Conservation (phyloP, 257 asterid species). For the Solanum chaucha region DNA sequence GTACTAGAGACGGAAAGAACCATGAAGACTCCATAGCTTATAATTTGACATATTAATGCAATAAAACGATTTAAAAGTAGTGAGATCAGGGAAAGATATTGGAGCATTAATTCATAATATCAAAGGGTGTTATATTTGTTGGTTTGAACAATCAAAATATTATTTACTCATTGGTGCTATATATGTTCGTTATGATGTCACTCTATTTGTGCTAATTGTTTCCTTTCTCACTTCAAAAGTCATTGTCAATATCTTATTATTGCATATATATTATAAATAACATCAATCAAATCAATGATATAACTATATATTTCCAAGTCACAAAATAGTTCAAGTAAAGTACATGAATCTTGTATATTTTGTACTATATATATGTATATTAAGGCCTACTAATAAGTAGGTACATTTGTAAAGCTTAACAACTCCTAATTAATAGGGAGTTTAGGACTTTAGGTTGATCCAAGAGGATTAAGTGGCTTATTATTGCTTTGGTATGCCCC, state of each 20-base stretch:
- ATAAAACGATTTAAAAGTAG: not conserved
- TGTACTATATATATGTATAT: not conserved
- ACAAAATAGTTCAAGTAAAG: not conserved
- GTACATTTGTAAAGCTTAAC: not conserved
- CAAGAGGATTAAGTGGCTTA: not conserved
- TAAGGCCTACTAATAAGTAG: not conserved
- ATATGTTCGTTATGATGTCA: not conserved
- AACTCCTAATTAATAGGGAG: not conserved
- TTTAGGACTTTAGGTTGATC: not conserved
- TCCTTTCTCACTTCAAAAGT: not conserved
- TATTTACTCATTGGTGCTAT: not conserved
- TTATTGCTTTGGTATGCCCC: not conserved
- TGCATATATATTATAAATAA: too few species aligned
- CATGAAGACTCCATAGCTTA: not conserved
- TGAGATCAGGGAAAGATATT: not conserved
- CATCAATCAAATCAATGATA: not conserved
- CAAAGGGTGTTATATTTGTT: not conserved
- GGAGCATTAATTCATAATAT: not conserved
- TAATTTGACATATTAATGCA: not conserved
- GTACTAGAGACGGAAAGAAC: too few species aligned
- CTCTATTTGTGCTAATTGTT: not conserved
- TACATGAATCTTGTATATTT: not conserved
- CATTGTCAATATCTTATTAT: not conserved
- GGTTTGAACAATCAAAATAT: not conserved
- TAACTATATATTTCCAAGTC: too few species aligned